These are phyloP conservation scores for Scutellaria baicalensis DNA, from an alignment of 257 asterid species.

Conservation along the genomic window DNA sequence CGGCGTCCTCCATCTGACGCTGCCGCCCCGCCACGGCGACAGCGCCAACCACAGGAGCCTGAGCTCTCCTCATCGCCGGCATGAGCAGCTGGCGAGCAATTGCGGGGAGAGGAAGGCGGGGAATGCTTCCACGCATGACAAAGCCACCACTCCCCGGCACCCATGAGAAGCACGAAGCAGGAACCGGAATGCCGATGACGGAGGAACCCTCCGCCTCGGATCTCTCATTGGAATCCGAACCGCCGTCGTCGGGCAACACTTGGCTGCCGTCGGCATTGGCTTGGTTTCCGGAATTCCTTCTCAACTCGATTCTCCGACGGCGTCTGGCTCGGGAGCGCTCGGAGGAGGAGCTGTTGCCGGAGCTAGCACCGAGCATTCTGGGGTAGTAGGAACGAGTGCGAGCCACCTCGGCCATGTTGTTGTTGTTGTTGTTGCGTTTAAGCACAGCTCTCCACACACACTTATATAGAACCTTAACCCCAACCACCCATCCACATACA, in stretches of 20 bases:
- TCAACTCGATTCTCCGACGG: conserved; percentile 3
- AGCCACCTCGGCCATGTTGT: conserved; percentile 12
- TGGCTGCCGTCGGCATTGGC: not conserved
- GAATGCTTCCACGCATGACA: not conserved
- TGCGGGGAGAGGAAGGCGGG: not conserved
- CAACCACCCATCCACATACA: conserved; percentile 1
- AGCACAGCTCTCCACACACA: not conserved
- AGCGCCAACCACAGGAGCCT: conserved; percentile 14
- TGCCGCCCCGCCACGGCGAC: conserved; percentile 20
- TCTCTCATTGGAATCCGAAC: not conserved
- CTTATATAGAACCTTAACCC: not conserved
- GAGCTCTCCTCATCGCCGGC: not conserved
- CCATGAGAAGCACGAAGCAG: not conserved
- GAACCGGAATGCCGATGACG: not conserved
- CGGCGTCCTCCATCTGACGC: conserved; percentile 34
- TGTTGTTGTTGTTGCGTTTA: not conserved
- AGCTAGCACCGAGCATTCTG: not conserved
- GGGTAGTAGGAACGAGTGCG: not conserved
- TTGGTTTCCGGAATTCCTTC: not conserved
- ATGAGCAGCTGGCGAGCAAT: no score
- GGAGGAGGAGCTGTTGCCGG: not conserved
- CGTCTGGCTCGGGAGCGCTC: conserved; percentile 4
- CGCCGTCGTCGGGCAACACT: not conserved
- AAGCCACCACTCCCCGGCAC: not conserved
- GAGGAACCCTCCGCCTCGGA: not conserved